Percentiles rank a stretch among this genome's conserved stretches.
These are phyloP conservation scores for Aspergillus ostianus DNA, from an alignment of 495 filamentous ascomycete genomes.

Conservation along the genomic window DNA sequence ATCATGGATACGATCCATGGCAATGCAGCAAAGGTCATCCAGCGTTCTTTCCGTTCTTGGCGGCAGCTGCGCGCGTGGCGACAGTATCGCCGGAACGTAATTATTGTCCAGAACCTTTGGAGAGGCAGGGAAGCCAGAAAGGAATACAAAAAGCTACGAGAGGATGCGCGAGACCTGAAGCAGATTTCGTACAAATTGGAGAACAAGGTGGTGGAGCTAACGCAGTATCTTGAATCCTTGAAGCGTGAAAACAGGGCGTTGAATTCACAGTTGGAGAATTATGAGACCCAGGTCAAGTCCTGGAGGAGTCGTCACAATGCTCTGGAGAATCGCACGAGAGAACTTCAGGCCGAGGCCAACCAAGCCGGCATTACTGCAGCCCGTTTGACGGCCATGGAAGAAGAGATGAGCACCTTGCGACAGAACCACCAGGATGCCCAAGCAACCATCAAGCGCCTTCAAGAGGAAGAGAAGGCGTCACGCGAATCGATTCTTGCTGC, in stretches of 20 bases:
- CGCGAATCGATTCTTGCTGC: slow-evolving; percentile 73
- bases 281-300: slow-evolving; percentile 91
- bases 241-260: slow-evolving; percentile 90
- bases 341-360: slow-evolving; percentile 94
- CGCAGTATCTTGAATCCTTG: slow-evolving; percentile 86
- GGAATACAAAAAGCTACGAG: slow-evolving; percentile 83
- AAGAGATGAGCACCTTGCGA: slow-evolving; percentile 91
- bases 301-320: slow-evolving; percentile 89
- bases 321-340: slow-evolving; percentile 86
- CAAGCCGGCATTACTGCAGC: slow-evolving; percentile 95
- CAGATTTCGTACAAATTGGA: slow-evolving; percentile 99
- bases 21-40: slow-evolving; percentile 87
- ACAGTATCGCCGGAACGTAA: slow-evolving; percentile 80
- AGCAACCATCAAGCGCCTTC: slow-evolving; percentile 84
- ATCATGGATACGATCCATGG: slow-evolving; percentile 93
- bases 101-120: slow-evolving; percentile 93
- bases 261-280: slow-evolving; percentile 87
- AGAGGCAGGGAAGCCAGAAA: slow-evolving; percentile 78
- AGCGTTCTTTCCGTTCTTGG: slow-evolving; percentile 83
- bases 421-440: slow-evolving; percentile 80
- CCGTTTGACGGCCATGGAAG: slow-evolving; percentile 81
- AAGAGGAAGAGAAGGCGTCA: slow-evolving; percentile 83
- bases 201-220: slow-evolving; percentile 98
- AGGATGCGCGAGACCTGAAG: slow-evolving; percentile 95
- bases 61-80: slow-evolving; percentile 77